Conservation (phyloP, 2,329 filamentous ascomycete species). For the Bipolaris cookei region DNA sequence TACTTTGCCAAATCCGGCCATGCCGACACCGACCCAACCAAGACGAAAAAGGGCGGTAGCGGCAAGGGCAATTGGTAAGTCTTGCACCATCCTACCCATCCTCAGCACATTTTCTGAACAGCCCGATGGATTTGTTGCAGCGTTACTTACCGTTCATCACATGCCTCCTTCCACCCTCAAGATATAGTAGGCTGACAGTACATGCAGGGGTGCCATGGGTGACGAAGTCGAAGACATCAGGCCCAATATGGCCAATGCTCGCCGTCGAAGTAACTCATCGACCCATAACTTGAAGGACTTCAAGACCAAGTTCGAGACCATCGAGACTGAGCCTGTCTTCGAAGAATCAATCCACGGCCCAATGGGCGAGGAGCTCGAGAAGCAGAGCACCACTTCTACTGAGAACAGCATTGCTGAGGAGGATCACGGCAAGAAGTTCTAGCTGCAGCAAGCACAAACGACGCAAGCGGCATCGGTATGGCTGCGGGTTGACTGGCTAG, state of each 20-base stretch:
- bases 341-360: slow-evolving; percentile 84
- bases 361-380: slow-evolving; percentile 61
- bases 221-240: slow-evolving; percentile 84
- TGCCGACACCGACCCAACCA: slow-evolving; percentile 82
- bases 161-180: neutral
- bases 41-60: slow-evolving; percentile 94
- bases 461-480: slow-evolving; percentile 12
- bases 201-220: slow-evolving; percentile 76
- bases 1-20: slow-evolving; percentile 92
- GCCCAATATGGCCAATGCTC: slow-evolving; percentile 83
- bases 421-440: slow-evolving; percentile 56
- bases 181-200: slow-evolving; percentile 22
- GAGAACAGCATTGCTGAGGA: slow-evolving; percentile 64
- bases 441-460: slow-evolving; percentile 21
- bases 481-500: slow-evolving; percentile 31
- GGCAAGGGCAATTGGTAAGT: slow-evolving; percentile 93
- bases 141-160: neutral
- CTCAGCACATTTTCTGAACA: neutral
- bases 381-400: slow-evolving; percentile 60
- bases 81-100: neutral
- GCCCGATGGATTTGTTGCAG: neutral
- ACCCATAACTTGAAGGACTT: slow-evolving; percentile 75
- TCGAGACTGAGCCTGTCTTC: slow-evolving; percentile 89
- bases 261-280: slow-evolving; percentile 92
- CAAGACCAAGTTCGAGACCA: slow-evolving; percentile 95